Evolutionary conservation across 169 alveolate genomes (phyloP), one percentile per base, ranked within the genome.

Genomic region (Cryptosporidium parvum): DNA sequence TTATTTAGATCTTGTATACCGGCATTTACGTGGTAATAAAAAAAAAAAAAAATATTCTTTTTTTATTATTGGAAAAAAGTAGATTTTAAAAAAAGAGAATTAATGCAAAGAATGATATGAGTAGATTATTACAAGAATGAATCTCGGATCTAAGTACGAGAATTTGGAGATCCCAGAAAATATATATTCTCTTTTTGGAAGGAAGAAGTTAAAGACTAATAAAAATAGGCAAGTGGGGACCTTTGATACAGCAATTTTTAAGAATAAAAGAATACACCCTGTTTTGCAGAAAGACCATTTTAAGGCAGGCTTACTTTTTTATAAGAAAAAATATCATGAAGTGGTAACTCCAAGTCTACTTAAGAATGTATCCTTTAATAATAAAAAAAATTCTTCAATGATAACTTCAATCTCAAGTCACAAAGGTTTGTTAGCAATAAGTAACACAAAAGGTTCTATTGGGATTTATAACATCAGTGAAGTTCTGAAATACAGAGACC

Each of bases 381-480:
- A 14, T 33, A 73, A 29, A 37, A 37, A 59, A 21, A 45, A 18
- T 42, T 0, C 2, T 48, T 39, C 69, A 48, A 65, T 62, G 89
- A 45, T 80, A 37, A 80, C 89, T 6, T 59, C 80, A 29, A 62
- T 80, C 10, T 61, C 72, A 5, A 62, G 45, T 35, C 35, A 42
- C 35, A 62, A 48, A 26, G 51, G 59, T 0, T 16, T 80, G 9
- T 18, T 80, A 9, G 80, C 69, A 80, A 18, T 18, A 18, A 48
- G 80, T n/a, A 80, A 65, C 23, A 61, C 89, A 44, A 80, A 35
- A 45, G 89, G 89, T 0, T 4, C 52, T 10, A 26, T 80, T 12
- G 70, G 68, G 23, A 61, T 80, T 26, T 80, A 80, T 51, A 80
- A 80, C 35, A 26, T 59, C 12, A 29, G 31, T 6, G 73, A 59